These are phyloP conservation scores for Exophiala dermatitidis DNA, from an alignment of 2,329 filamentous ascomycete species.

Conservation along the genomic window DNA sequence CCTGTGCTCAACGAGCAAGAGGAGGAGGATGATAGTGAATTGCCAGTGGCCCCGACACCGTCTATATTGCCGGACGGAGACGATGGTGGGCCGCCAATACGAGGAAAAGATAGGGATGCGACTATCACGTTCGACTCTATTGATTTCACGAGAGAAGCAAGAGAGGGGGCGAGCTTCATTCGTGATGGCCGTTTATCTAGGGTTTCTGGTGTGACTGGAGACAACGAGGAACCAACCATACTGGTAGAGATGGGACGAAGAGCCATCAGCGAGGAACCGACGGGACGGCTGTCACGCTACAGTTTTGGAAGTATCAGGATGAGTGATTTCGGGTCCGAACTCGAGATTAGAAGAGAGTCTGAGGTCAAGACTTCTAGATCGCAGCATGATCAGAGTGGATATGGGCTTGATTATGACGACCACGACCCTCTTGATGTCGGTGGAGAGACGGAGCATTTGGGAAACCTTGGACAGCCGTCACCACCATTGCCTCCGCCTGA, in stretches of 20 bases:
- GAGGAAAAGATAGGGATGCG: constrained; percentile 3
- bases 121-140: constrained; percentile 25
- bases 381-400: constrained; percentile 38
- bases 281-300: constrained; percentile 36
- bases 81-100: constrained; percentile 4
- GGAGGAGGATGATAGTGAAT: constrained; percentile 42
- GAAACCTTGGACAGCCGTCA: constrained; percentile 11
- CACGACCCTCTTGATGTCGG: constrained; percentile 34
- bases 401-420: constrained; percentile 35
- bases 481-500: constrained; percentile 9
- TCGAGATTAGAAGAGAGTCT: constrained; percentile 29
- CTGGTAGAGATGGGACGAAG: constrained; percentile 39
- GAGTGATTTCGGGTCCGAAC: constrained; percentile 45
- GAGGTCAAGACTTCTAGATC: constrained; percentile 28
- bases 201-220: constrained; percentile 40
- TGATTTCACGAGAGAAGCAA: constrained; percentile 9
- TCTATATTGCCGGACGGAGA: constrained; percentile 23
- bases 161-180: no score
- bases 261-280: constrained; percentile 35
- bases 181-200: constrained; percentile 28
- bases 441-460: constrained; percentile 19
- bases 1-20: constrained; percentile 38
- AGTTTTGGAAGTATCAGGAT: constrained; percentile 39
- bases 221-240: constrained; percentile 21
- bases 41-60: constrained; percentile 24